A percentile compares a stretch with the other conserved stretches of the same genome.
Conservation (phyloP, 495 filamentous ascomycete genomes). For the Hamigera avellanea region DNA sequence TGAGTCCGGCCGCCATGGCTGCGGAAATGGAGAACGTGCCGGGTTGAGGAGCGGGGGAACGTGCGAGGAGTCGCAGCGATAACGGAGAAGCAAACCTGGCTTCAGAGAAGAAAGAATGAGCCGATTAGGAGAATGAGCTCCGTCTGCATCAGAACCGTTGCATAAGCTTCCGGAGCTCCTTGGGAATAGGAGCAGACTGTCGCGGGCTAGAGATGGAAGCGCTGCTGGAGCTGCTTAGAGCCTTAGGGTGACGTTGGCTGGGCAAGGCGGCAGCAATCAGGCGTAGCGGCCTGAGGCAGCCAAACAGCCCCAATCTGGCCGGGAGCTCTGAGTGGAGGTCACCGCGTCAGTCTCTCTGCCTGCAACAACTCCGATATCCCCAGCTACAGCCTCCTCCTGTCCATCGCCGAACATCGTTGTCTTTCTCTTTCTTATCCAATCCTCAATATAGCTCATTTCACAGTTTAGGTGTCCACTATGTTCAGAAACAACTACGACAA, state of each 20-base stretch:
- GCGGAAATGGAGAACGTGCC: conserved; percentile 16
- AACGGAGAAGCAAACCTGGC: conserved; percentile 1
- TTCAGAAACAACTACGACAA: conserved; percentile 99
- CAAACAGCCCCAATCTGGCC: conserved; percentile 7
- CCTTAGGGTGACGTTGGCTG: conserved; percentile 22
- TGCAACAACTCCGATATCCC: conserved; percentile 15
- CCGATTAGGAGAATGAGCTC: background rate
- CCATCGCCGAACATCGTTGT: no score
- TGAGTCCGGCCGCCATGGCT: conserved; percentile 83
- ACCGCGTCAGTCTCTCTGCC: conserved; percentile 17
- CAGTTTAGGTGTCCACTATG: conserved; percentile 47
- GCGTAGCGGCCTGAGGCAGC: conserved; percentile 25
- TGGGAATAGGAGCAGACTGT: background rate
- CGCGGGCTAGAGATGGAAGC: background rate
- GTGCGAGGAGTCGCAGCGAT: background rate
- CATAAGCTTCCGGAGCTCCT: background rate
- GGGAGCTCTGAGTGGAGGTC: background rate
- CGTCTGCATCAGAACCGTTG: conserved; percentile 3
- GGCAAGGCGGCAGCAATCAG: conserved; percentile 18
- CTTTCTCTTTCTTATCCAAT: no score
- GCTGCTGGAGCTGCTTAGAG: background rate
- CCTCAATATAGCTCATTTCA: no score
- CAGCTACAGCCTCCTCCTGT: conserved; percentile 11
- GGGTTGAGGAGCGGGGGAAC: background rate
- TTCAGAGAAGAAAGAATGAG: background rate